phyloP scores from a whole-genome alignment of 2,329 filamentous ascomycete genomes.

The Coniochaeta pulveracea region DNA sequence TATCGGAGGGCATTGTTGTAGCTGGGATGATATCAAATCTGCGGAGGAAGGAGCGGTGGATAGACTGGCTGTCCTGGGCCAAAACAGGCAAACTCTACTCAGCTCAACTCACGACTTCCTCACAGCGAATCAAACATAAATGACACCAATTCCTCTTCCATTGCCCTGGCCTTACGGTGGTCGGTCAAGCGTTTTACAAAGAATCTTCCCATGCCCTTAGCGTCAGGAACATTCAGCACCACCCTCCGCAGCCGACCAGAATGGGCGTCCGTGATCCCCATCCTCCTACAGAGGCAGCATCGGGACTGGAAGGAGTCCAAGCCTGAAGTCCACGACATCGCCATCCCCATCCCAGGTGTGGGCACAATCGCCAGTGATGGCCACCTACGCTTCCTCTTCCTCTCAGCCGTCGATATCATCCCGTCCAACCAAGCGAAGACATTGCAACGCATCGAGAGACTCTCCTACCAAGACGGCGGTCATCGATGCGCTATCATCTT shows the following conservation, averaged over 20 bases:
- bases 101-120: no score
- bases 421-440: constrained; percentile 16
- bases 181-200: no score
- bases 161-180: no score
- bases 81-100: no score
- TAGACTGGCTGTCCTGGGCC: no score
- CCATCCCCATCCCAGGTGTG: constrained; percentile 20
- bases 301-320: constrained; percentile 22
- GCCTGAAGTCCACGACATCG: constrained; percentile 33
- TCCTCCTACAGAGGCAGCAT: constrained; percentile 13
- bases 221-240: constrained; percentile 28
- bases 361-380: constrained; percentile 7
- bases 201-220: no score
- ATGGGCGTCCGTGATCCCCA: constrained; percentile 21
- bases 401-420: constrained; percentile 26
- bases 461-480: constrained; percentile 28
- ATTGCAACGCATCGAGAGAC: constrained; percentile 24
- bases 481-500: constrained; percentile 30
- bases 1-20: no score
- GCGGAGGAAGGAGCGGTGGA: no score
- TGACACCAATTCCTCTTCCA: no score
- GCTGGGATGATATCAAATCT: no score
- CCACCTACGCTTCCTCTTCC: constrained; percentile 27
- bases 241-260: constrained; percentile 23
- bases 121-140: no score